Evolutionary conservation across 202 grass and related monocot species (phyloP).

Genomic region (Digitaria exilis): DNA sequence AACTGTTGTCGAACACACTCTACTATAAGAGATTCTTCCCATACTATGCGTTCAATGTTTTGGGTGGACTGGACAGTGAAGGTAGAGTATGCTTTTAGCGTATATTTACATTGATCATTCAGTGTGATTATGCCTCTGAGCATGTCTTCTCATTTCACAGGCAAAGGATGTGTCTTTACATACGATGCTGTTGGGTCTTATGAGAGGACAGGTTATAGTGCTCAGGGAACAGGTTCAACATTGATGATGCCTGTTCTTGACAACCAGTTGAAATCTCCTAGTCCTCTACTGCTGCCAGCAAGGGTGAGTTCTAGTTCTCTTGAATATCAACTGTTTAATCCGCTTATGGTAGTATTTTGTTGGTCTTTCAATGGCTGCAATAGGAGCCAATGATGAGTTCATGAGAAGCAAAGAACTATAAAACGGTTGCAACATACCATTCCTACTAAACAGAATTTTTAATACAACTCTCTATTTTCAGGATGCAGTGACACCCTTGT

Average conservation of each 20-base stretch:
- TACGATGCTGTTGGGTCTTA: slow-evolving; percentile 95
- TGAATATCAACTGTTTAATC: background rate
- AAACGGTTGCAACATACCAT: background rate
- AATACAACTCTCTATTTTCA: slow-evolving; percentile 38
- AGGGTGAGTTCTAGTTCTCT: slow-evolving; percentile 41
- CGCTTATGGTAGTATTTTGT: background rate
- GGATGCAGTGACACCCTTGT: slow-evolving; percentile 85
- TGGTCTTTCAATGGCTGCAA: background rate
- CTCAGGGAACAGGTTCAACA: slow-evolving; percentile 74
- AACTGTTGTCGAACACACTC: slow-evolving; percentile 87
- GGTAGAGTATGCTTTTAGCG: slow-evolving; percentile 33
- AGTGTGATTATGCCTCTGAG: background rate
- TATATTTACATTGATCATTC: background rate
- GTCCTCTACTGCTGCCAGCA: slow-evolving; percentile 77
- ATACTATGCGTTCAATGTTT: slow-evolving; percentile 84
- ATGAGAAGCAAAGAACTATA: background rate
- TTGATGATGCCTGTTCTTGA: slow-evolving; percentile 91
- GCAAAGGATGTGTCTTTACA: slow-evolving; percentile 90
- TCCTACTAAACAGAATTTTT: background rate
- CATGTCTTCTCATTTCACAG: slow-evolving; percentile 34
- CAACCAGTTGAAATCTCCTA: slow-evolving; percentile 82
- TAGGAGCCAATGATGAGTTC: background rate
- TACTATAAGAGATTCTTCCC: slow-evolving; percentile 96
- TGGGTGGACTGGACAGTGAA: slow-evolving; percentile 82
- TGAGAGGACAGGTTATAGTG: slow-evolving; percentile 79